Percentiles rank a stretch among this genome's conserved stretches.
Conservation (phyloP, 2,329 filamentous ascomycete species). For the Periglandula ipomoeae region DNA sequence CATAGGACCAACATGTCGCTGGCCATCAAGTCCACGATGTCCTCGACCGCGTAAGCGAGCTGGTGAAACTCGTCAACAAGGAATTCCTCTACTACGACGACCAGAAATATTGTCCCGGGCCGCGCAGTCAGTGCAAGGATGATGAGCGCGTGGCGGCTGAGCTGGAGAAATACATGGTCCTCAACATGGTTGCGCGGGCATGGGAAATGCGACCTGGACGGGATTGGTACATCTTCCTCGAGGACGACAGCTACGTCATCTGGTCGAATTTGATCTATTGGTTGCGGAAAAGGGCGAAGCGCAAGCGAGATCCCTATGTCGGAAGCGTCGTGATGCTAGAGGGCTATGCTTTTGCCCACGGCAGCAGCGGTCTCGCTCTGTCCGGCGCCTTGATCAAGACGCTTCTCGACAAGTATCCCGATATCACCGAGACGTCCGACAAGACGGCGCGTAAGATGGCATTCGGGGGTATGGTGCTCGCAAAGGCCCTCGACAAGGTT, state of each 20-base stretch:
- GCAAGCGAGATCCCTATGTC: constrained; percentile 36
- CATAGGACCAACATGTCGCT: constrained; percentile 39
- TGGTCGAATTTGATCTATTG: constrained; percentile 44
- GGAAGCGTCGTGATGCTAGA: constrained; percentile 40
- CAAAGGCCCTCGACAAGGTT: constrained; percentile 36
- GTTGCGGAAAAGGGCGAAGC: constrained; percentile 34
- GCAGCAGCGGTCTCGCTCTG: constrained; percentile 48
- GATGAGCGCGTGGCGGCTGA: constrained; percentile 34
- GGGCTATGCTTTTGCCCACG: constrained; percentile 42
- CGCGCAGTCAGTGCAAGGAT: constrained; percentile 33
- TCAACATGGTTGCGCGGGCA: constrained; percentile 47
- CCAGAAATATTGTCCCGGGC: constrained; percentile 36
- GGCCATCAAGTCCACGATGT: constrained; percentile 33
- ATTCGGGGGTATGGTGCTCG: constrained; percentile 44
- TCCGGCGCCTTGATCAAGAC: constrained; percentile 41
- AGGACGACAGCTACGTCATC: constrained; percentile 49
- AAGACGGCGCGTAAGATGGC: constrained; percentile 32
- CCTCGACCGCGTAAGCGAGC: constrained; percentile 29
- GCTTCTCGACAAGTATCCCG: constrained; percentile 33
- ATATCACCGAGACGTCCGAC: constrained; percentile 38
- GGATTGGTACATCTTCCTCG: constrained; percentile 52
- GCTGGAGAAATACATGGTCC: constrained; percentile 53
- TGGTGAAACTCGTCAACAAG: constrained; percentile 25
- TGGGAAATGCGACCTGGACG: constrained; percentile 42
- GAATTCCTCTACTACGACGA: constrained; percentile 39